These are phyloP conservation scores for Geotrichum reessii DNA, from an alignment of 1,139 yeast genomes.

Conservation along the genomic window DNA sequence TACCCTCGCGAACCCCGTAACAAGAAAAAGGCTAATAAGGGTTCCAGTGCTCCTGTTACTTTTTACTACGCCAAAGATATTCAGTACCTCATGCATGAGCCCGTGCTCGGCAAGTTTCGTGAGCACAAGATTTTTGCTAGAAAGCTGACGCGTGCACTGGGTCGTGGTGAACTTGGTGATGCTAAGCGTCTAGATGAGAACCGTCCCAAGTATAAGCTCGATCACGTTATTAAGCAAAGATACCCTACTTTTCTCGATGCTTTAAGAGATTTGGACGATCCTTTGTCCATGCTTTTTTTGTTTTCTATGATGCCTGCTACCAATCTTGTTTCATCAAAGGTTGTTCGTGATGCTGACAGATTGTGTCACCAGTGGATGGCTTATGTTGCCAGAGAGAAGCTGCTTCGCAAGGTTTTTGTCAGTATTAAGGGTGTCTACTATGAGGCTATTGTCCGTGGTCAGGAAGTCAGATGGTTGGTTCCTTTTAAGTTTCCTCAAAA, in stretches of 20 bases:
- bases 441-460: constrained; percentile 85
- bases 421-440: constrained; percentile 96
- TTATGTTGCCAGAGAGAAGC: constrained; percentile 76
- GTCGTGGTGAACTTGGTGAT: constrained; percentile 84
- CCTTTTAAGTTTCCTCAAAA: constrained; percentile 96
- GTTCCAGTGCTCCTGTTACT: constrained; percentile 92
- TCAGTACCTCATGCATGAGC: constrained; percentile 92
- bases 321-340: constrained; percentile 67
- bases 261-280: constrained; percentile 88
- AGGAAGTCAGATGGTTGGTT: constrained; percentile 90
- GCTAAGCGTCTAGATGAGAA: constrained; percentile 80
- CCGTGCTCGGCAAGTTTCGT: constrained; percentile 83
- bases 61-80: constrained; percentile 93
- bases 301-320: constrained; percentile 96
- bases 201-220: constrained; percentile 80
- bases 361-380: constrained; percentile 96
- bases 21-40: constrained; percentile 95
- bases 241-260: constrained; percentile 94
- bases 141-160: constrained; percentile 82
- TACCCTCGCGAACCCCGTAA: constrained; percentile 93
- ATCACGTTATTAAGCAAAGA: constrained; percentile 87
- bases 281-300: constrained; percentile 87
- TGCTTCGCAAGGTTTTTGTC: constrained; percentile 83
- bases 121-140: constrained; percentile 93
- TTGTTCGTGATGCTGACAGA: constrained; percentile 79